Base-by-base conservation (phyloP, 306 rosid genomes). In the Neltuma alba region DNA sequence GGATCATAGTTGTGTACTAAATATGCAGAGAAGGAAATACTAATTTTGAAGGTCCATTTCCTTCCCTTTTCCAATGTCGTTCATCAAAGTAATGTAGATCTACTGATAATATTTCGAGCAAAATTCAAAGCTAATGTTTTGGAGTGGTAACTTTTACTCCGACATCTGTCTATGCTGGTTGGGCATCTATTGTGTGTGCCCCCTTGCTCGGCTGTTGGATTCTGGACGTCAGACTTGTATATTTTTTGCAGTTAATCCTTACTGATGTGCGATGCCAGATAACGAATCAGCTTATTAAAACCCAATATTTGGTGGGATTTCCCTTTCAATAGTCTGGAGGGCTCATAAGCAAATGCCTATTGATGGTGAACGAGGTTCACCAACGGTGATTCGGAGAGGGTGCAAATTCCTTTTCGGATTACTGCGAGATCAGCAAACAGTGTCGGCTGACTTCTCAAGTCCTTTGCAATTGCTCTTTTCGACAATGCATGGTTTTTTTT, bases 11-110 rank as follows among this genome's bases (percentile, higher is more conserved):
- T 73, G 86, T 83, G 82, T 82, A 54, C 84, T 80, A 70, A 55
- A 84, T 72, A 60, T 81, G 76, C 23, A 54, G 84, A 38, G 76
- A 80, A 63, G 87, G 76, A 84, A 85, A 81, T 82, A 65, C 38
- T 78, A 64, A 47, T 72, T 74, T 78, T 30, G 63, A 72, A 33
- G 72, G 83, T 23, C 50, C 78, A 77, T 80, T 80, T 81, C 75
- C 41, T 72, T 74, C 67, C 71, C 58, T 42, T 34, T 66, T 63
- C 68, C 70, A 37, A 27, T 40, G 18, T 23, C 66, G 75, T 79
- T 79, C 63, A 68, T 72, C 45, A 9, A 16, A 47, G 80, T 70
- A 37, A 60, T 44, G 48, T 37, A 52, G 79, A 79, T 40, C 63
- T 40, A 74, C 55, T 15, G 62, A 9, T 69, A 70, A 9, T 72